Base-by-base conservation (phyloP, 2,329 filamentous ascomycete genomes). In the Pyrenochaeta sp. region DNA sequence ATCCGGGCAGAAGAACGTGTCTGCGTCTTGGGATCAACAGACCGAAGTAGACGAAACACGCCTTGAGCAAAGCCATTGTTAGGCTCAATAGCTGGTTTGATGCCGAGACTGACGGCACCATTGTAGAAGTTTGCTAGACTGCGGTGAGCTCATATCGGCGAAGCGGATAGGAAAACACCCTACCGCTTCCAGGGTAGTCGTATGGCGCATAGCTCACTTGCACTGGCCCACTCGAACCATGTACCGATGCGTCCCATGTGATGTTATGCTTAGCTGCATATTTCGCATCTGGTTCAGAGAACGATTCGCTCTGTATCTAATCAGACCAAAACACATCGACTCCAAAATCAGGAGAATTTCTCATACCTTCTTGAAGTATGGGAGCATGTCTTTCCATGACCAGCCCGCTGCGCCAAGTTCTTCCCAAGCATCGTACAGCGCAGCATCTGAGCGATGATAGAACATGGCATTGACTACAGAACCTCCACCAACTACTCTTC, bases 391-490 rank as follows among this genome's bases (percentile, higher is more conserved):
- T 40, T 82, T 72, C 82, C 82, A 87, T 1, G 77, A 75, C 85
- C 85, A 88, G 1, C 83, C 85, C 1, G 66, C 51, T 56, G 86
- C 87, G 0, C 85, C 85, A 14, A 88, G 69, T 21, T 75, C 68
- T 33, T 78, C 80, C 85, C 85, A 88, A 2, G 77, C 77, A 68
- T 87, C 80, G 37, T 75, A 75, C 27, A 72, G 66, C 32, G 33
- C 53, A n/a, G 61, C 60, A 40, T 56, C 61, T 12, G 56, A 66
- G n/a, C 73, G 59, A 45, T 70, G 66, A 45, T 73, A 72, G 40
- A 69, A 66, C 68, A 76, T 72, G 4, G 68, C 69, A 57, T 77
- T 77, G 45, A 76, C 63, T 1, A 67, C 66, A 20, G 66, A 67
- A 9, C 72, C 72, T 6, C 75, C 73, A 18, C 73, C 72, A 4